Conservation (phyloP, 2,329 filamentous ascomycete species). For the Emergomyces orientalis region DNA sequence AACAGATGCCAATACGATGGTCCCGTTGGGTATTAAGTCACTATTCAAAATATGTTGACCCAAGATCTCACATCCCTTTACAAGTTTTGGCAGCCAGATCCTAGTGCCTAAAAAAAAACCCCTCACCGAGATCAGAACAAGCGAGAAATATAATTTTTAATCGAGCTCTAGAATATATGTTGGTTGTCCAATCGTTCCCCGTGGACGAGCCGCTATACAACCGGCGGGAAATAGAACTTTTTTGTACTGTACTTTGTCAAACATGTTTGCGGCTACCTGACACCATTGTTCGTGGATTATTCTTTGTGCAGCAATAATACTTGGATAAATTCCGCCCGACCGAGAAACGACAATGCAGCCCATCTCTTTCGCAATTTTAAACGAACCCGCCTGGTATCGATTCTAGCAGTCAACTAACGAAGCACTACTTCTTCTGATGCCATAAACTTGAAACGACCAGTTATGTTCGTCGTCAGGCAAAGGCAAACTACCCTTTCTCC, state of each 20-base stretch:
- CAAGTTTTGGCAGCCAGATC: not conserved
- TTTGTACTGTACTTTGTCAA: too few species aligned
- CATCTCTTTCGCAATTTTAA: not conserved
- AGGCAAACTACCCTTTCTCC: not conserved
- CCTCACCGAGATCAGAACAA: not conserved
- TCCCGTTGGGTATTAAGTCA: not conserved
- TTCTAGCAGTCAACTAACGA: not conserved
- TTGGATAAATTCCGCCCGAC: not conserved
- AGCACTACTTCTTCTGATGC: not conserved
- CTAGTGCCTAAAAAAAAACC: not conserved
- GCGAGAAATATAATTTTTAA: not conserved
- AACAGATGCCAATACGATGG: not conserved
- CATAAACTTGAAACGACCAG: not conserved
- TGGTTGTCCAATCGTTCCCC: not conserved
- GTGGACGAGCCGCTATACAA: too few species aligned
- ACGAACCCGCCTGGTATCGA: not conserved
- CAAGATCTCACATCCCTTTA: not conserved
- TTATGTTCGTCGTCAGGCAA: not conserved
- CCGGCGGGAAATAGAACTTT: too few species aligned
- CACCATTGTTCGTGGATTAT: not conserved
- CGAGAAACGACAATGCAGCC: not conserved
- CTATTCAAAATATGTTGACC: not conserved
- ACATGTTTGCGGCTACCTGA: not conserved
- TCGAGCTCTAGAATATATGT: not conserved
- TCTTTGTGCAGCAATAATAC: not conserved